phyloP scores from a whole-genome alignment of 495 filamentous ascomycete species.

The Pyrenopolyporus hunteri region DNA sequence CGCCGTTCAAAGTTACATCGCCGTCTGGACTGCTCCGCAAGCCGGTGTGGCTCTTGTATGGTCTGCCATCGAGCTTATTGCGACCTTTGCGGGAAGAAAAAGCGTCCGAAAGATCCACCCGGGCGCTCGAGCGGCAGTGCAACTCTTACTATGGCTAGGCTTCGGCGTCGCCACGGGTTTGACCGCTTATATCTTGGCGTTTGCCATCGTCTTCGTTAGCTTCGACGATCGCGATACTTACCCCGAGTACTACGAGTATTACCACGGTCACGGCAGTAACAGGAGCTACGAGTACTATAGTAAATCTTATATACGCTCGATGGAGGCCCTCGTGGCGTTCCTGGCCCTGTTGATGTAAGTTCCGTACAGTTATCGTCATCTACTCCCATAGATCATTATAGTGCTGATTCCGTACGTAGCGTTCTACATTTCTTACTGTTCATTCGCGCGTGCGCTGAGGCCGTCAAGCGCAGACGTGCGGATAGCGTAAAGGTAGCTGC shows the following conservation, averaged over 20 bases:
- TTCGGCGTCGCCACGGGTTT: slow-evolving; percentile 25
- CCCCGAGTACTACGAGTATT: slow-evolving; percentile 22
- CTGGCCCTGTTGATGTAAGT: slow-evolving; percentile 35
- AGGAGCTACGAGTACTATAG: slow-evolving; percentile 11
- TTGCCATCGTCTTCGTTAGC: slow-evolving; percentile 13
- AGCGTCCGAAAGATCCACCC: slow-evolving; percentile 28
- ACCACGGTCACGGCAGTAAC: slow-evolving; percentile 9
- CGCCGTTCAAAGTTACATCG: slow-evolving; percentile 20
- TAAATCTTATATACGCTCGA: slow-evolving; percentile 9
- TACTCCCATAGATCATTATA: not conserved
- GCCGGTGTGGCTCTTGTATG: slow-evolving; percentile 30
- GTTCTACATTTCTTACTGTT: slow-evolving; percentile 49
- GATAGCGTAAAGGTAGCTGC: not conserved
- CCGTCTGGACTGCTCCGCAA: slow-evolving; percentile 28
- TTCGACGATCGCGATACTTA: slow-evolving; percentile 11
- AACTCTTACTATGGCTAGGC: slow-evolving; percentile 30
- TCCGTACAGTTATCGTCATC: not conserved
- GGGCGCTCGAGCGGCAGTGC: slow-evolving; percentile 23
- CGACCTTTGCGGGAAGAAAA: slow-evolving; percentile 4
- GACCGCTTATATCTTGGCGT: slow-evolving; percentile 15
- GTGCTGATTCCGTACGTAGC: slow-evolving; percentile 6
- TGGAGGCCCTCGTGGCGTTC: slow-evolving; percentile 27
- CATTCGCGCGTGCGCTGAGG: slow-evolving; percentile 45
- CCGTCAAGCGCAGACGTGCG: slow-evolving; percentile 1
- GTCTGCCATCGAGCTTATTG: slow-evolving; percentile 17